Evolutionary conservation across 345 rosid genomes (phyloP).

Genomic region (Ailanthus altissimus): DNA sequence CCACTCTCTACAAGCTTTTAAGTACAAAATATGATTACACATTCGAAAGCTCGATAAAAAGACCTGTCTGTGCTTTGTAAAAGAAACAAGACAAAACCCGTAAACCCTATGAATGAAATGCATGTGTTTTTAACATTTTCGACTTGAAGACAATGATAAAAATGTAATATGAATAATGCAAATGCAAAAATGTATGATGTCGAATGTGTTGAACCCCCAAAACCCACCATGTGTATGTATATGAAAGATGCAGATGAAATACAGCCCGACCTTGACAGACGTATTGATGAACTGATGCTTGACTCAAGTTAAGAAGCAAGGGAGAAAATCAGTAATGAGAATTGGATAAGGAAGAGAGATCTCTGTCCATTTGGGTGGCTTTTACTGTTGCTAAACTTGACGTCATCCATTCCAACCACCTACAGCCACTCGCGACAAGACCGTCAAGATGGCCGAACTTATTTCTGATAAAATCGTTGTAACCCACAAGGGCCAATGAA

Average conservation of each 20-base stretch:
- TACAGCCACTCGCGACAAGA: slow-evolving; percentile 11
- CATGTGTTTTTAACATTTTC: slow-evolving; percentile 27
- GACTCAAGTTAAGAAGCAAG: slow-evolving; percentile 21
- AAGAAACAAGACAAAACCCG: background rate
- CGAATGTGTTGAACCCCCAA: slow-evolving; percentile 31
- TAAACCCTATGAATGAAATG: slow-evolving; percentile 41
- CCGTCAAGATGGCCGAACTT: background rate
- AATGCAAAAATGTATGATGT: slow-evolving; percentile 28
- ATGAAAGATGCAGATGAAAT: slow-evolving; percentile 13
- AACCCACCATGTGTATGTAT: slow-evolving; percentile 17
- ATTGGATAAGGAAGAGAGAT: slow-evolving; percentile 12
- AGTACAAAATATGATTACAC: slow-evolving; percentile 28
- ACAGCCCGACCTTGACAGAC: slow-evolving; percentile 30
- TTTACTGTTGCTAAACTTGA: slow-evolving; percentile 20
- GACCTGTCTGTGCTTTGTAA: background rate
- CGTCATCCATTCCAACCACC: slow-evolving; percentile 22
- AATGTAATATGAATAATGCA: slow-evolving; percentile 33
- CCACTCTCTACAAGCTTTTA: slow-evolving; percentile 16
- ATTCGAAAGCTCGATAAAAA: background rate
- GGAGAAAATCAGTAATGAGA: slow-evolving; percentile 17
- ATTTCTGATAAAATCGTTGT: slow-evolving; percentile 12
- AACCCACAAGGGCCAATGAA: slow-evolving; percentile 6
- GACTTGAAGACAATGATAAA: slow-evolving; percentile 20
- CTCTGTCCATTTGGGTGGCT: slow-evolving; percentile 26
- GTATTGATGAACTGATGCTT: slow-evolving; percentile 25